Evolutionary conservation across 2,329 filamentous ascomycete genomes (phyloP), one percentile per base, ranked within the genome.

Genomic region (Botrytis cinerea): DNA sequence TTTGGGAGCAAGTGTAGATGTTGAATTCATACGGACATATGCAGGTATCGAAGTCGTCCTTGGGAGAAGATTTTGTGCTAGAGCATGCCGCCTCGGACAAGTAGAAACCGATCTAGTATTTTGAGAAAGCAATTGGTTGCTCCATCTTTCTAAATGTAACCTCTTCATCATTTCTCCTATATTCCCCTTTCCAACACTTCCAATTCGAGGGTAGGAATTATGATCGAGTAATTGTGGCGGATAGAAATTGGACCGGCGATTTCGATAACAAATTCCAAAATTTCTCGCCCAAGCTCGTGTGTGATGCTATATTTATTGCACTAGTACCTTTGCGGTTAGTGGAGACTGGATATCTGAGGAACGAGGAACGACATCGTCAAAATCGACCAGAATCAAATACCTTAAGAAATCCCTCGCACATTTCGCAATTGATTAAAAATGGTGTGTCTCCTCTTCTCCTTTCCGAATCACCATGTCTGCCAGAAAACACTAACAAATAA

Each of bases 61-160:
- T 76, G 73, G 48, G 83, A 84, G 80, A 89, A 86, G 84, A 88
- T 84, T 84, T 88, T 89, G 81, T 54, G 51, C 51, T 54, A 54
- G 51, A 85, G 84, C 80, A 88, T 86, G 84, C 88, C 51, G 71
- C 74, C 75, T 80, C 76, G 80, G 83, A 85, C 80, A 85, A 82
- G 76, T 82, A 82, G 77, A 82, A 82, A 76, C 82, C 82, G 77
- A 82, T 84, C 84, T 81, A 71, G 76, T 78, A 73, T 76, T 78
- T 72, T 77, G 75, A 54, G 83, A 84, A 81, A 90, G 86, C 84
- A 88, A 84, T 84, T 89, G 89, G 81, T 85, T 84, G 80, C 88
- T 86, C 85, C 88, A 87, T 84, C 86, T 85, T 78, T 87, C 85
- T 80, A 89, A 80, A 79, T 87, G 85, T 86, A 91, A 84, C 83